phyloP scores from a whole-genome alignment of 2,329 filamentous ascomycete species.

The Dendrostoma leiphaemia region DNA sequence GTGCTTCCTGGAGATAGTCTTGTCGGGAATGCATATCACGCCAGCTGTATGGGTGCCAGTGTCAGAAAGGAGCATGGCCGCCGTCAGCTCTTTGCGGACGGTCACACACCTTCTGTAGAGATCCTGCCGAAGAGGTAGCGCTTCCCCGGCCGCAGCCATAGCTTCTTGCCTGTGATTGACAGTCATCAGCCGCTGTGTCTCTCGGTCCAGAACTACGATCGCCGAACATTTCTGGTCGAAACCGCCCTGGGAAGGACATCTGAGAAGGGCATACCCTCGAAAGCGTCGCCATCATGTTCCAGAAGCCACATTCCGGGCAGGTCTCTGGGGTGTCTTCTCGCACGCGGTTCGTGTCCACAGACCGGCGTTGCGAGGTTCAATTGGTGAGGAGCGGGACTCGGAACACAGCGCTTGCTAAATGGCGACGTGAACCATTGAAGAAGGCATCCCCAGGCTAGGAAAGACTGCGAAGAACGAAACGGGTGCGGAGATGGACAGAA shows the following conservation, averaged over 20 bases:
- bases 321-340: neutral
- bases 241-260: no score
- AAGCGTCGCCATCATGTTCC: slow-evolving; percentile 54
- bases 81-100: slow-evolving; percentile 19
- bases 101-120: slow-evolving; percentile 55
- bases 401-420: neutral
- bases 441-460: neutral
- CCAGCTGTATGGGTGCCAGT: slow-evolving; percentile 48
- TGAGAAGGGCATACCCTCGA: slow-evolving; percentile 38
- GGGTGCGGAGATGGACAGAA: neutral
- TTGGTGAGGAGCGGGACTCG: neutral
- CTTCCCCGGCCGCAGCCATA: slow-evolving; percentile 86
- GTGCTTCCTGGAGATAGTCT: slow-evolving; percentile 86
- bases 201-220: no score
- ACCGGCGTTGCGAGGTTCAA: neutral
- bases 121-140: slow-evolving; percentile 84
- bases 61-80: slow-evolving; percentile 16
- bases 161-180: slow-evolving; percentile 55
- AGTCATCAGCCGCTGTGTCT: neutral
- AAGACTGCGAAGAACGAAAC: neutral
- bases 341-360: neutral
- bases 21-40: slow-evolving; percentile 70
- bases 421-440: neutral
- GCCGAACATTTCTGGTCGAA: no score
- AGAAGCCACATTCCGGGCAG: slow-evolving; percentile 62